Conservation (phyloP, 805 yeast species). For the Pichia cabralensis region DNA sequence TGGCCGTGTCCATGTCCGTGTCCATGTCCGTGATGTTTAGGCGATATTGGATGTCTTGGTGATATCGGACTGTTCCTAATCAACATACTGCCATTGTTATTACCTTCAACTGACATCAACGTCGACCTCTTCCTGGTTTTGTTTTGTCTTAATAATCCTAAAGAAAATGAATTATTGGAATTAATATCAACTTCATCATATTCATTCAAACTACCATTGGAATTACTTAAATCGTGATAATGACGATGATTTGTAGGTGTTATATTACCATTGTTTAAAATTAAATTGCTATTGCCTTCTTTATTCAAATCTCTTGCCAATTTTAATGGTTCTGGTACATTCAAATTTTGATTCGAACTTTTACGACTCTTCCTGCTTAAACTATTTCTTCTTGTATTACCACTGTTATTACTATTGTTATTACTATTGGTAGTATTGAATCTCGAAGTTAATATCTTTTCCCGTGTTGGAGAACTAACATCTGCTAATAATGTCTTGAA, state of each 20-base stretch:
- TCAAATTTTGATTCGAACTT: not conserved
- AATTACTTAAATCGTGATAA: no score
- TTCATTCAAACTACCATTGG: no score
- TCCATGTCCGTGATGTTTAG: no score
- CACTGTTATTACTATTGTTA: not conserved
- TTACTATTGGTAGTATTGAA: not conserved
- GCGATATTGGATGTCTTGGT: constrained; percentile 20
- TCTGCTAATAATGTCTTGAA: constrained; percentile 39
- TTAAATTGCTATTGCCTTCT: constrained; percentile 3
- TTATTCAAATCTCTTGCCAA: constrained; percentile 9
- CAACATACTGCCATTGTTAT: constrained; percentile 12
- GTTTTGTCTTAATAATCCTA: constrained; percentile 32
- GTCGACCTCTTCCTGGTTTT: no score
- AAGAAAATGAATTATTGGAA: constrained; percentile 36
- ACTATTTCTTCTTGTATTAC: constrained; percentile 1
- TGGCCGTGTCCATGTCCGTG: no score
- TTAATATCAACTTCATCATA: constrained; percentile 30
- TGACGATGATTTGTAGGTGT: no score
- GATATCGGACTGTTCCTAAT: constrained; percentile 18
- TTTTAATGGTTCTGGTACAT: constrained; percentile 13
- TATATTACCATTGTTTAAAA: no score
- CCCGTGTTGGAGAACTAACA: constrained; percentile 11
- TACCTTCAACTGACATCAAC: constrained; percentile 15
- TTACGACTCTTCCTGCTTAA: no score
- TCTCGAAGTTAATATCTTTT: constrained; percentile 9